Base-by-base conservation (phyloP, 169 alveolate genomes). In the Plasmodium malariae region DNA sequence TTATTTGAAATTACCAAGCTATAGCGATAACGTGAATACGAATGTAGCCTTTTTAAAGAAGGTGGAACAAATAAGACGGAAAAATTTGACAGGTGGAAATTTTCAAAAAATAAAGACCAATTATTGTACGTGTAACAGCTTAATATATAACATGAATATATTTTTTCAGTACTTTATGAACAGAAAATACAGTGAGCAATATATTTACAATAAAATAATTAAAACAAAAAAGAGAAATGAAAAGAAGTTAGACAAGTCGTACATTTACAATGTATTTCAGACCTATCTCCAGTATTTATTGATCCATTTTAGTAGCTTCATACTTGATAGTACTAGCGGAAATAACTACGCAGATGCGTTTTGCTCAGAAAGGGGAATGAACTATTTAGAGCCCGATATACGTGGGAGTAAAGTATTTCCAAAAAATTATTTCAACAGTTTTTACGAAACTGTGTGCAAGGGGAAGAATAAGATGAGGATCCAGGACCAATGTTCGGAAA, bases 161-260 rank as follows among this genome's bases (percentile, higher is more conserved):
- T 62, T 76, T 48, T 76, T 76, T 51, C 76, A 76, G 12, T 76
- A 60, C n/a, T 63, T 62, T 21, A 63, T 76, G 49, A 76, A 51
- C 19, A 54, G 70, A 5, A 26, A 26, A 36, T 26, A 37, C 24
- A 62, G 30, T 40, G n/a, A 43, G 0, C 19, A 32, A 5, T 34
- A 26, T 12, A 60, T 76, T 62, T 76, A 76, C 54, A 62, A 30
- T 17, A 37, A 62, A 54, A 76, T 76, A 54, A 45, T 30, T 34
- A 59, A 43, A 51, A 26, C 49, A 4, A 76, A 60, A 43, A 48
- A 68, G 5, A 34, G 49, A 11, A 76, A 28, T 36, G 74, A 62
- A 45, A 76, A 49, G 34, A 63, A 32, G 43, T 30, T 76, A 51
- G 76, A 62, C 12, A 63, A 51, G 70, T 28, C 76, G n/a, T 28